These are phyloP conservation scores for Uncinocarpus reesii DNA, from an alignment of 2,329 filamentous ascomycete species.

Conservation along the genomic window DNA sequence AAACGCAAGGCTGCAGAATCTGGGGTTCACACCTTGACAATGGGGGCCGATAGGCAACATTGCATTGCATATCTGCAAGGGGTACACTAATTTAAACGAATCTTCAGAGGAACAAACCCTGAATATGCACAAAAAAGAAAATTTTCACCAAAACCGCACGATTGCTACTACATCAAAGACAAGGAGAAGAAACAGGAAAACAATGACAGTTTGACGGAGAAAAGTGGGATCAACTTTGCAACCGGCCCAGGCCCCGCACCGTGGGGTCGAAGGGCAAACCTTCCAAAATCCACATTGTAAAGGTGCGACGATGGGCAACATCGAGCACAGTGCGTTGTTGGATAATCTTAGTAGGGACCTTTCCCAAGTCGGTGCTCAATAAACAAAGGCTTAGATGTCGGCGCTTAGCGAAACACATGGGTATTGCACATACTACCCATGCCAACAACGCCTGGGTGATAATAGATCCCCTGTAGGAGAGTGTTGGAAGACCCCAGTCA, in stretches of 20 bases:
- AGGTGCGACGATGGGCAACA: not conserved
- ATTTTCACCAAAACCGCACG: too few relatives aligned
- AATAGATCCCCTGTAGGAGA: not conserved
- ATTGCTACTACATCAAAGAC: not conserved
- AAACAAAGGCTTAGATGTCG: not conserved
- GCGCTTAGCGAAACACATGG: constrained; percentile 10
- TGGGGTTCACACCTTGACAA: constrained; percentile 1
- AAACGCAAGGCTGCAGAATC: constrained; percentile 5
- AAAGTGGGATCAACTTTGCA: not conserved
- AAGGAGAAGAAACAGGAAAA: not conserved
- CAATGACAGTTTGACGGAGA: not conserved
- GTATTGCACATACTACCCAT: too few relatives aligned
- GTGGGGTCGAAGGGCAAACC: not conserved
- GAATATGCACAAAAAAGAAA: too few relatives aligned
- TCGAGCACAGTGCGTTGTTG: not conserved
- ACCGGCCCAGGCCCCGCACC: not conserved
- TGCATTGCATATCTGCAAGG: constrained; percentile 4
- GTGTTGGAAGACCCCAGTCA: too few relatives aligned
- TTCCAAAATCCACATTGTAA: not conserved
- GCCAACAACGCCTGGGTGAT: not conserved
- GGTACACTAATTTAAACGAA: not conserved
- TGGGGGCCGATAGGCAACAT: not conserved
- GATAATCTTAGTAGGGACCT: not conserved
- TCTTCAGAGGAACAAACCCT: not conserved
- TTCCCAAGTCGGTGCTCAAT: constrained; percentile 6